A percentile compares a stretch with the other conserved stretches of the same genome.
phyloP scores from a whole-genome alignment of 202 grass and related monocot genomes.

The Eragrostis tef region DNA sequence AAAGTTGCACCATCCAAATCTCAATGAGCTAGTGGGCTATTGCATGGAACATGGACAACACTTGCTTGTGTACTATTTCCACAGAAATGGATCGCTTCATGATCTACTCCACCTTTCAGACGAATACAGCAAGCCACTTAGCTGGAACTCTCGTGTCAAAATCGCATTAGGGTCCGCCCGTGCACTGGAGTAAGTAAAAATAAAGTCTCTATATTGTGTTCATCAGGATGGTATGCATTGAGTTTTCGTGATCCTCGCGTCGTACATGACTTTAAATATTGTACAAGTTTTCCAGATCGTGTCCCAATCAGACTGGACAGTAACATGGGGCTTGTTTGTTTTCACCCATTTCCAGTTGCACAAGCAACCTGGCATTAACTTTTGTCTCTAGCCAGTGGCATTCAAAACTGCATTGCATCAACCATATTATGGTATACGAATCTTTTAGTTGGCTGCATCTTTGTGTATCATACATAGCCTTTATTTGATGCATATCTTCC shows the following conservation, averaged over 20 bases:
- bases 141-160: slow-evolving; percentile 85
- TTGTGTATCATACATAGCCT: slow-evolving; percentile 3
- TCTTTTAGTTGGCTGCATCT: slow-evolving; percentile 35
- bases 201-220: slow-evolving; percentile 8
- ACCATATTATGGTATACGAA: slow-evolving; percentile 15
- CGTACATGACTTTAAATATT: slow-evolving; percentile 17
- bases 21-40: slow-evolving; percentile 80
- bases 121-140: slow-evolving; percentile 78
- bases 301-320: slow-evolving; percentile 8
- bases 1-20: slow-evolving; percentile 75
- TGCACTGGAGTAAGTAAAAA: slow-evolving; percentile 84
- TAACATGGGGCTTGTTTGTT: slow-evolving; percentile 6
- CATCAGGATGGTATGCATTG: slow-evolving; percentile 25
- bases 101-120: slow-evolving; percentile 82
- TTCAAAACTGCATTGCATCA: slow-evolving; percentile 13
- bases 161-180: slow-evolving; percentile 90
- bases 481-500: slow-evolving; percentile 4
- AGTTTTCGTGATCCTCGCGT: not conserved
- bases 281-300: not conserved
- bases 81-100: slow-evolving; percentile 86
- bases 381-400: slow-evolving; percentile 13
- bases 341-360: slow-evolving; percentile 21
- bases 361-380: slow-evolving; percentile 24
- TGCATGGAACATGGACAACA: slow-evolving; percentile 86
- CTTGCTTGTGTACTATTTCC: slow-evolving; percentile 84